Evolutionary conservation across 768 basidiomycete species (phyloP).

Genomic region (Pholiota microspora): DNA sequence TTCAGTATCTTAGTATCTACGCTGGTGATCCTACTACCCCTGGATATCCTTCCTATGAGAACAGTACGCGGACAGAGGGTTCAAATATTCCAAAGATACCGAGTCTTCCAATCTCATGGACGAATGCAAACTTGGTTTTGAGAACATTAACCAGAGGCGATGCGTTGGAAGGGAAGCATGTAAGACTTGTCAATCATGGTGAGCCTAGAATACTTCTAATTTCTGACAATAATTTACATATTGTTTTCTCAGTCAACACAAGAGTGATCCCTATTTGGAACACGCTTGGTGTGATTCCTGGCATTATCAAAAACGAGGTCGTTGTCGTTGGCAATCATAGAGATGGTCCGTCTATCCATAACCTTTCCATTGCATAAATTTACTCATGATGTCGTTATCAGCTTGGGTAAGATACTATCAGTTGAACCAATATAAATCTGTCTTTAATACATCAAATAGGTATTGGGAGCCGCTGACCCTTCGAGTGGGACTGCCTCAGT

Average conservation of each 20-base stretch:
- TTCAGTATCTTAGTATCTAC: conserved; percentile 65
- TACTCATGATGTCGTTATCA: conserved; percentile 12
- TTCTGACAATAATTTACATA: not conserved
- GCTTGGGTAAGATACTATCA: conserved; percentile 49
- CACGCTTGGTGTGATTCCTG: conserved; percentile 78
- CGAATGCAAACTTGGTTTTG: conserved; percentile 70
- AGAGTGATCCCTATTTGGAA: conserved; percentile 92
- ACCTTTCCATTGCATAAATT: not conserved
- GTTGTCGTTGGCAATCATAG: conserved; percentile 83
- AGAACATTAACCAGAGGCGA: conserved; percentile 17
- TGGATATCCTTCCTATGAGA: conserved; percentile 82
- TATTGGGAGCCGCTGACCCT: conserved; percentile 41
- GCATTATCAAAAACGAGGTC: conserved; percentile 78
- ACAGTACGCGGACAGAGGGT: conserved; percentile 63
- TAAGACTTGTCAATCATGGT: conserved; percentile 54
- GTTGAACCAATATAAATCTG: not conserved
- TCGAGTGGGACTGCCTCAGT: conserved; percentile 8
- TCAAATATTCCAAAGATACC: conserved; percentile 72
- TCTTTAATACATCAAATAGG: conserved; percentile 9
- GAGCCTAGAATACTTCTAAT: conserved; percentile 1
- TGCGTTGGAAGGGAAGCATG: conserved; percentile 31
- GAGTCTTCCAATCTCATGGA: conserved; percentile 88
- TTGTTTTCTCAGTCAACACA: conserved; percentile 53
- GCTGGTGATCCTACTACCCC: conserved; percentile 86
- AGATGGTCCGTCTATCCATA: conserved; percentile 51